Evolutionary conservation across 805 yeast genomes (phyloP).

Genomic region (Metschnikowia arizonensis): DNA sequence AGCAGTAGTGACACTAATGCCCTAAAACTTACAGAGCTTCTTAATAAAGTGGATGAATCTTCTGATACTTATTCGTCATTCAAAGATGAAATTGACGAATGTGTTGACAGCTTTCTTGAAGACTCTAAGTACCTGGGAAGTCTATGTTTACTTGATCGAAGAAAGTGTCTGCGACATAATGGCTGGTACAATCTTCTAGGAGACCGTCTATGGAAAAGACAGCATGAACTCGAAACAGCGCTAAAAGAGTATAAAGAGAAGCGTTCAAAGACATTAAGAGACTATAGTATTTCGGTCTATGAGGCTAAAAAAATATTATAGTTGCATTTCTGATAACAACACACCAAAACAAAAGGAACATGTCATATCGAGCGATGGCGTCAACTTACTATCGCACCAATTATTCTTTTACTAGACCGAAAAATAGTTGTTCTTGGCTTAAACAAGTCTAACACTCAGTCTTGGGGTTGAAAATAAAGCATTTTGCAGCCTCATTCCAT

Average conservation of each 20-base stretch:
- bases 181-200: constrained; percentile 44
- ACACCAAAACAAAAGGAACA: not conserved
- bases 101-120: constrained; percentile 14
- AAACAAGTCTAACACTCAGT: not conserved
- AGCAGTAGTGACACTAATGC: not conserved
- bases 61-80: constrained; percentile 10
- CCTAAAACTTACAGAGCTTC: not conserved
- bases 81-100: constrained; percentile 17
- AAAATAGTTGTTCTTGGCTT: not conserved
- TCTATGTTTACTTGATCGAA: constrained; percentile 50
- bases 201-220: constrained; percentile 29
- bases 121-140: constrained; percentile 4
- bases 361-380: not conserved
- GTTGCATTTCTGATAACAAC: not conserved
- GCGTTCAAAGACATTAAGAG: constrained; percentile 29
- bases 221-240: constrained; percentile 33
- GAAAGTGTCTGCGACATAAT: constrained; percentile 53
- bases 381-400: not conserved
- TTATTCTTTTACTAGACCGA: not conserved
- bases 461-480: constrained; percentile 9
- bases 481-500: constrained; percentile 15
- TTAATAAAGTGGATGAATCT: not conserved
- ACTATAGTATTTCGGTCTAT: constrained; percentile 33
- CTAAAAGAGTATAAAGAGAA: constrained; percentile 27
- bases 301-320: constrained; percentile 12